phyloP scores from a whole-genome alignment of 768 basidiomycete species.

The Trametes sanguinea region DNA sequence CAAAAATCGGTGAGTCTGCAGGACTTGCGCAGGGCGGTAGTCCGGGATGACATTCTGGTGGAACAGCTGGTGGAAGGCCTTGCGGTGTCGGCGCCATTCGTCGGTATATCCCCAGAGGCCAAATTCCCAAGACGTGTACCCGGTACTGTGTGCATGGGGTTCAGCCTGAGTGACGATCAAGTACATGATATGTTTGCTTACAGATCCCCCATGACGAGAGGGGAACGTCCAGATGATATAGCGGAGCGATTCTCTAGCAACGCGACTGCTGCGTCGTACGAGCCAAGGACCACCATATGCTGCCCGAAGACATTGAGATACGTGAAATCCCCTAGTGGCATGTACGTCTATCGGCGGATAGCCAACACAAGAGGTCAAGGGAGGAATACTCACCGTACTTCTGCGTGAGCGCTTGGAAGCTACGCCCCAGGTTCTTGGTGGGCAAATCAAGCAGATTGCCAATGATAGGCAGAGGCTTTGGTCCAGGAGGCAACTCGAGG shows the following conservation, averaged over 20 bases:
- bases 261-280: constrained; percentile 20
- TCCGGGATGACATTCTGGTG: constrained; percentile 1
- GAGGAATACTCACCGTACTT: constrained; percentile 8
- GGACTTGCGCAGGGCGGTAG: constrained; percentile 12
- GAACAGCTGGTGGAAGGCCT: constrained; percentile 18
- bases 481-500: constrained; percentile 28
- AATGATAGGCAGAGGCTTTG: constrained; percentile 25
- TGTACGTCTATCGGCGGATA: background rate
- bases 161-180: background rate
- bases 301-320: constrained; percentile 25
- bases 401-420: background rate
- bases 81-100: constrained; percentile 17
- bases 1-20: background rate
- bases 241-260: constrained; percentile 28
- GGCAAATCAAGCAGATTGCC: constrained; percentile 31
- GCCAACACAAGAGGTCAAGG: no score
- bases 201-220: constrained; percentile 27
- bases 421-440: constrained; percentile 16
- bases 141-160: background rate
- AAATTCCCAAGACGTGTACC: constrained; percentile 6
- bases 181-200: background rate
- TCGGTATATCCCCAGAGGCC: constrained; percentile 1
- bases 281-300: constrained; percentile 25
- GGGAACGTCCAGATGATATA: constrained; percentile 27
- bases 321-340: constrained; percentile 24